phyloP scores from a whole-genome alignment of 257 asterid genomes.

The Penstemon eatonii region DNA sequence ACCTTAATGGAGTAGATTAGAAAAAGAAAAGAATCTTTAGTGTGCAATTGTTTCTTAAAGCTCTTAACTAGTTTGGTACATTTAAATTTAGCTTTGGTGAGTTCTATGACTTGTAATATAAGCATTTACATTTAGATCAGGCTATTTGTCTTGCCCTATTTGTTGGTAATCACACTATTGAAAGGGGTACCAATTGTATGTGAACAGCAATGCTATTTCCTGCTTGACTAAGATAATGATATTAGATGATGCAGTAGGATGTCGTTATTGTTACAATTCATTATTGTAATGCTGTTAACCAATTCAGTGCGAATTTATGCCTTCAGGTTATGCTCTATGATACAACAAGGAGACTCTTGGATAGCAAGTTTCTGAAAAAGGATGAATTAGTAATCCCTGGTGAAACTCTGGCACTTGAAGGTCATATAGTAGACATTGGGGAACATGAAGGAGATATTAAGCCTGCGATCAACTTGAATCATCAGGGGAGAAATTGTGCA shows the following conservation, averaged over 20 bases:
- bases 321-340: slow-evolving; percentile 72
- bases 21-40: slow-evolving; percentile 12
- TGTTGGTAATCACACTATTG: neutral
- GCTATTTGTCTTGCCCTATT: neutral
- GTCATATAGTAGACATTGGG: slow-evolving; percentile 74
- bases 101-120: slow-evolving; percentile 1
- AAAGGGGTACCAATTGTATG: neutral
- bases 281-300: slow-evolving; percentile 1
- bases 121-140: slow-evolving; percentile 10
- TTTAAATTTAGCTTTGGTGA: slow-evolving; percentile 6
- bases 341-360: slow-evolving; percentile 56
- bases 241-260: slow-evolving; percentile 8
- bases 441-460: slow-evolving; percentile 48
- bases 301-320: slow-evolving; percentile 8
- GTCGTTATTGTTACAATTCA: neutral
- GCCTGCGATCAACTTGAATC: slow-evolving; percentile 35
- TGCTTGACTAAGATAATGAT: slow-evolving; percentile 13
- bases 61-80: neutral
- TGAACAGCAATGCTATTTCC: neutral
- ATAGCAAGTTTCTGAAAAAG: slow-evolving; percentile 63
- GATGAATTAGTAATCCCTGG: slow-evolving; percentile 65
- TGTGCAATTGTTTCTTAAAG: neutral
- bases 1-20: neutral
- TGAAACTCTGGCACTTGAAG: slow-evolving; percentile 55
- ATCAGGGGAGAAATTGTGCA: slow-evolving; percentile 32